phyloP scores from a whole-genome alignment of 345 rosid genomes.

The Balakata baccata region DNA sequence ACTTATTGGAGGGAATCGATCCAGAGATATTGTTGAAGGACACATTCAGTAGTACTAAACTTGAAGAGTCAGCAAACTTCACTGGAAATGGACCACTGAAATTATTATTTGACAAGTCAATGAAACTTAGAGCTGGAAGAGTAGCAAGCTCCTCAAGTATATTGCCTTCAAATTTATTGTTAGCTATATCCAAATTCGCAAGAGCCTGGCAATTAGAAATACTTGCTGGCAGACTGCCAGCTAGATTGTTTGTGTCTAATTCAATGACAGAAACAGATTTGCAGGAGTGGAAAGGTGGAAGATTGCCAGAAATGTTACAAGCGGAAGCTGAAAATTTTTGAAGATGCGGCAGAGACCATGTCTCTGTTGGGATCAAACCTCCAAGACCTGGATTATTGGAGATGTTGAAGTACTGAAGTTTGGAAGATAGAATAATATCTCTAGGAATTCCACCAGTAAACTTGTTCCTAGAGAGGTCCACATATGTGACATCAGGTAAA shows the following conservation, averaged over 20 bases:
- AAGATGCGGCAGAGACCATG: constrained; percentile 68
- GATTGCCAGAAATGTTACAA: constrained; percentile 56
- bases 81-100: constrained; percentile 61
- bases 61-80: constrained; percentile 48
- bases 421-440: constrained; percentile 54
- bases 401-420: constrained; percentile 69
- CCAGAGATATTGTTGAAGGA: constrained; percentile 66
- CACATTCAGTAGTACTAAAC: constrained; percentile 47
- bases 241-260: constrained; percentile 50
- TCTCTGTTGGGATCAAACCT: constrained; percentile 49
- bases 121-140: constrained; percentile 46
- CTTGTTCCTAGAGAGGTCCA: constrained; percentile 75
- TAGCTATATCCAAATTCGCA: constrained; percentile 49
- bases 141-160: constrained; percentile 52
- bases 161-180: constrained; percentile 50
- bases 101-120: constrained; percentile 65
- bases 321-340: constrained; percentile 76
- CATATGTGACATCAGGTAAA: constrained; percentile 63
- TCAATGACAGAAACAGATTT: constrained; percentile 60
- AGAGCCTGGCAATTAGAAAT: constrained; percentile 59
- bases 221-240: constrained; percentile 49
- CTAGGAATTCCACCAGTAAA: constrained; percentile 66
- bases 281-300: constrained; percentile 66
- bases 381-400: constrained; percentile 62
- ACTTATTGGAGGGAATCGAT: constrained; percentile 54